These are phyloP conservation scores for Penicillium sp. DNA, from an alignment of 2,329 filamentous ascomycete genomes.

Conservation along the genomic window DNA sequence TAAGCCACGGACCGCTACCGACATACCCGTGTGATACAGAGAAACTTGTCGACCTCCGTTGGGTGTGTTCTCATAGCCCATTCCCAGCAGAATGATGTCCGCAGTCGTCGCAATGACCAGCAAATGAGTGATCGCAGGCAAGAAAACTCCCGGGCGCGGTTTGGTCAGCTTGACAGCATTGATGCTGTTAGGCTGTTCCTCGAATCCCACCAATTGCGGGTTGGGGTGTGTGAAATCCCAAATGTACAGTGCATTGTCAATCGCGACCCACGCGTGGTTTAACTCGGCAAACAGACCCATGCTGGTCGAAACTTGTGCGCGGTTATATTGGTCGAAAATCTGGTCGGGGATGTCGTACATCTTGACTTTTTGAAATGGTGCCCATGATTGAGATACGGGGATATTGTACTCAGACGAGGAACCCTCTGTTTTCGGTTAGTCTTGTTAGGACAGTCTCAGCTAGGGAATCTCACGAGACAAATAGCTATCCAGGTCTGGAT, in stretches of 20 bases:
- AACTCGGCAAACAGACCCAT: slow-evolving; percentile 96
- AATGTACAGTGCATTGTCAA: slow-evolving; percentile 92
- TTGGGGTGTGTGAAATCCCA: slow-evolving; percentile 98
- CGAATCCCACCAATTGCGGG: slow-evolving; percentile 85
- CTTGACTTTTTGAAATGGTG: slow-evolving; percentile 82
- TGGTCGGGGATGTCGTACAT: slow-evolving; percentile 88
- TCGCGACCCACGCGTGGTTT: slow-evolving; percentile 91
- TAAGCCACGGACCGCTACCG: slow-evolving; percentile 70
- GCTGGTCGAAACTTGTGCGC: slow-evolving; percentile 78
- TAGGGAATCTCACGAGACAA: slow-evolving; percentile 67
- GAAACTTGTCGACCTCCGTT: slow-evolving; percentile 70
- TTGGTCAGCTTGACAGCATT: slow-evolving; percentile 84
- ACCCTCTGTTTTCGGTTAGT: slow-evolving; percentile 59
- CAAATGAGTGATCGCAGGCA: slow-evolving; percentile 79
- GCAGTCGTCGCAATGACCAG: slow-evolving; percentile 82
- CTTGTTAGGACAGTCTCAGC: neutral
- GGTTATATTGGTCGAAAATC: slow-evolving; percentile 90
- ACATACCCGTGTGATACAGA: slow-evolving; percentile 87
- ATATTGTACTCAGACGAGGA: slow-evolving; percentile 90
- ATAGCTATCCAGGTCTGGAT: slow-evolving; percentile 86
- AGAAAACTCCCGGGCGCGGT: slow-evolving; percentile 83
- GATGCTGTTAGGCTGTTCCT: slow-evolving; percentile 84
- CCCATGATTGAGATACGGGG: slow-evolving; percentile 66
- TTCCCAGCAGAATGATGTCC: slow-evolving; percentile 82
- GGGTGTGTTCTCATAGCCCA: slow-evolving; percentile 63